Base-by-base conservation (phyloP, 2,329 filamentous ascomycete species). In the Incumbomyces lentus region DNA sequence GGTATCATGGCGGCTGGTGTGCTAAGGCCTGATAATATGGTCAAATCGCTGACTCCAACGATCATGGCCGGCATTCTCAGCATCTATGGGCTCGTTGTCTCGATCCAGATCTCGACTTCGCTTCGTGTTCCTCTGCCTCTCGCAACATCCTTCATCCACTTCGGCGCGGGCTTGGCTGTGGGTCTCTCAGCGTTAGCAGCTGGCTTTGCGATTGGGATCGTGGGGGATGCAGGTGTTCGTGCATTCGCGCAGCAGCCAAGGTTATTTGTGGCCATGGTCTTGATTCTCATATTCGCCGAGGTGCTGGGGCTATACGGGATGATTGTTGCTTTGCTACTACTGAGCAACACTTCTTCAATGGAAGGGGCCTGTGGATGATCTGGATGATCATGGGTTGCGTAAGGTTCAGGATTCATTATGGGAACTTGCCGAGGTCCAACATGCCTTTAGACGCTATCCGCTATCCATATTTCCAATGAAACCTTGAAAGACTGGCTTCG, bases 31-130 rank as follows among this genome's bases (percentile, higher is more conserved):
- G 90, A 96, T 68, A 41, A 44, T 31, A 48, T 48, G 46, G 40
- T 48, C 19, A 45, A 22, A 38, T 37, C 30, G 22, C 39, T 96
- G 69, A 89, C 96, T 56, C 92, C 92, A 67, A 90, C 96, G 71
- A 95, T 98, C 82, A 98, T 98, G 92, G 92, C 92, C 77, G 92
- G 92, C 96, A 98, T 98, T 71, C 95, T 98, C 72, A 90, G 87
- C 84, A 96, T 98, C 70, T 98, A 92, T 73, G 86, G 86, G 61
- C 78, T 92, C 56, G 86, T 92, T 70, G 85, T 90, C 51, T 89
- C 85, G 13, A 86, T 92, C 66, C 71, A 92, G 62, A 87, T 92
- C 64, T 88, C 86, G 62, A 16, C 36, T 14, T 36, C 13, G 8
- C 32, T 38, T 6, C 16, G 13, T 19, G 36, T 16, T 26, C 13